These are phyloP conservation scores for Alternaria ventricosa DNA, from an alignment of 2,329 filamentous ascomycete genomes.

Conservation along the genomic window DNA sequence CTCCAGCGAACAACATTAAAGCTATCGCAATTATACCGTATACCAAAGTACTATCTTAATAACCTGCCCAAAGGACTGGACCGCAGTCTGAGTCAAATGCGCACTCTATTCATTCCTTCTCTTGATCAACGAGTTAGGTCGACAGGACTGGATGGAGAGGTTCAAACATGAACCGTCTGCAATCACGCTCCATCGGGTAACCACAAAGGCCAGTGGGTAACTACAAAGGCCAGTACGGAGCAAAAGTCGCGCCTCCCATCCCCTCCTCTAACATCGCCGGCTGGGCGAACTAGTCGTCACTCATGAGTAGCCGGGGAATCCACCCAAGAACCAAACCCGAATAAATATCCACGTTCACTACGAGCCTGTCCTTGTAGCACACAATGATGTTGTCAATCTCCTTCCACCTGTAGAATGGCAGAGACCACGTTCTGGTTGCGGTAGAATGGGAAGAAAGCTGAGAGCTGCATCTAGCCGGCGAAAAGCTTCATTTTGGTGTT, in stretches of 20 bases:
- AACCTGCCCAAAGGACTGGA: background rate
- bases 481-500: constrained; percentile 74
- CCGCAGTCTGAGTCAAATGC: background rate
- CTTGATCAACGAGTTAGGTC: background rate
- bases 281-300: constrained; percentile 36
- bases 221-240: constrained; percentile 59
- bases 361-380: background rate
- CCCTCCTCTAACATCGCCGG: constrained; percentile 26
- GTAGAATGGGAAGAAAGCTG: constrained; percentile 79
- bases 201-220: constrained; percentile 45
- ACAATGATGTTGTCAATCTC: background rate
- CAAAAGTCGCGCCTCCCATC: constrained; percentile 57
- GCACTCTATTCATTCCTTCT: background rate
- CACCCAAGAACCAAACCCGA: background rate
- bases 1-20: background rate
- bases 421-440: constrained; percentile 74
- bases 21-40: background rate
- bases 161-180: constrained; percentile 67
- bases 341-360: background rate
- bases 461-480: constrained; percentile 74
- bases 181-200: constrained; percentile 75
- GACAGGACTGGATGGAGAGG: background rate
- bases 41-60: background rate
- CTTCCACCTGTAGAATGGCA: constrained; percentile 63
- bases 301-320: background rate